phyloP scores from a whole-genome alignment of 345 rosid genomes.

The Gossypium ekmanianum region DNA sequence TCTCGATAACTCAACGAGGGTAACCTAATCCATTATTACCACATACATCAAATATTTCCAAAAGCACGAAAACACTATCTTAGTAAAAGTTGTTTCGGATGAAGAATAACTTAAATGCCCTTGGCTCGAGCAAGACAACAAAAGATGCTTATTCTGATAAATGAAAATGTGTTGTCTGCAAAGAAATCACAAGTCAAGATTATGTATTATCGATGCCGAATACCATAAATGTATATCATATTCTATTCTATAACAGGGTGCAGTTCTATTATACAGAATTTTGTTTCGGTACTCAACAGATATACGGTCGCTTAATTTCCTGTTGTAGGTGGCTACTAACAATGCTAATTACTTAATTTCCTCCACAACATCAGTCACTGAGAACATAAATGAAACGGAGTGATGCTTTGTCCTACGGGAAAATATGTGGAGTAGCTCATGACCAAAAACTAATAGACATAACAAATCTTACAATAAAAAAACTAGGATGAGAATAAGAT shows the following conservation, averaged over 20 bases:
- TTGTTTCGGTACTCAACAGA: not conserved
- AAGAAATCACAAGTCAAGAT: not conserved
- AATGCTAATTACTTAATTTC: not conserved
- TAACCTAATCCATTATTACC: slow-evolving; percentile 47
- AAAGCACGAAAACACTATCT: too few relatives aligned
- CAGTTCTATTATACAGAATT: not conserved
- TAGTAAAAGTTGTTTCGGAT: not conserved
- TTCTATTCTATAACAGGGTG: not conserved
- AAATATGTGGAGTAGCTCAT: not conserved
- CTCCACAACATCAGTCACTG: not conserved
- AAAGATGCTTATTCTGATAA: not conserved
- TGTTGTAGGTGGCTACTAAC: not conserved
- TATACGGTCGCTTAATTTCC: not conserved
- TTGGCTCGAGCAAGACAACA: not conserved
- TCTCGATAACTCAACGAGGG: slow-evolving; percentile 73
- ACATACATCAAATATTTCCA: not conserved
- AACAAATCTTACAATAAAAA: not conserved
- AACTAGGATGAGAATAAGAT: not conserved
- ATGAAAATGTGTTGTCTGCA: not conserved
- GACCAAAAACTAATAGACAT: not conserved
- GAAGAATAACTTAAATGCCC: not conserved
- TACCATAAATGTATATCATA: not conserved
- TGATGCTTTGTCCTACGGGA: not conserved
- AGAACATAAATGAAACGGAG: not conserved
- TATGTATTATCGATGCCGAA: not conserved